Base-by-base conservation (phyloP, 1,284 basidiomycete genomes). In the Cryptococcus wingfieldii region DNA sequence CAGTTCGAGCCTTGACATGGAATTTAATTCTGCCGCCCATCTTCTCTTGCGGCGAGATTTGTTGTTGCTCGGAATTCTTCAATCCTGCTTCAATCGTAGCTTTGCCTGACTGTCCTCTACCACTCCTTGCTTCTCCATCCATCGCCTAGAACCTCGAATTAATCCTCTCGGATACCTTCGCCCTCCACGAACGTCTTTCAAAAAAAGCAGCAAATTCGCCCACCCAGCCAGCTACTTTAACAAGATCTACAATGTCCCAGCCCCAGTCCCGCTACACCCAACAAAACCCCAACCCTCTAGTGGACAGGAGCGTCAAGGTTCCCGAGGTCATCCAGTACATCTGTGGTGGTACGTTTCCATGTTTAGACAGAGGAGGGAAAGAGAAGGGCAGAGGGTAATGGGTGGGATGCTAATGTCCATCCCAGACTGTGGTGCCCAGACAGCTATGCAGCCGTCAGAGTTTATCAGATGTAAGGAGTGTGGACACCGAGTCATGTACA, bases 401-500 rank as follows among this genome's bases (percentile, higher is more conserved):
- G 31, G 10, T 10, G 31, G 31, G 7, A 34, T 34, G 31, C 31
- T 34, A 10, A 34, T 34, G 31, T 34, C 5, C 10, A 10, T 10
- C 18, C 5, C 49, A 96, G 94, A 98, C 77, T 98, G 95, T 76
- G 90, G 91, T 56, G 88, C 88, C 3, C 89, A 90, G 79, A 97
- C 96, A 75, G 86, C 89, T 70, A 94, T 98, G 75, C 88, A 87
- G 75, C 82, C 90, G n/a, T 81, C 90, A 59, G 95, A 98, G 76
- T 90, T 92, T 46, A 96, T 98, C 67, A 87, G 95, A 55, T 98
- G 95, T 79, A 84, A 89, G 67, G 93, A 98, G 75, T 98, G 95
- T 71, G 95, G 95, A 2, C 95, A 97, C 77, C 86, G 95, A 62
- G 94, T 98, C 75, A 96, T 98, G 91, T 98, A 97, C 81, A 98